Conservation (phyloP, 257 asterid species). For the Catharanthus roseus region DNA sequence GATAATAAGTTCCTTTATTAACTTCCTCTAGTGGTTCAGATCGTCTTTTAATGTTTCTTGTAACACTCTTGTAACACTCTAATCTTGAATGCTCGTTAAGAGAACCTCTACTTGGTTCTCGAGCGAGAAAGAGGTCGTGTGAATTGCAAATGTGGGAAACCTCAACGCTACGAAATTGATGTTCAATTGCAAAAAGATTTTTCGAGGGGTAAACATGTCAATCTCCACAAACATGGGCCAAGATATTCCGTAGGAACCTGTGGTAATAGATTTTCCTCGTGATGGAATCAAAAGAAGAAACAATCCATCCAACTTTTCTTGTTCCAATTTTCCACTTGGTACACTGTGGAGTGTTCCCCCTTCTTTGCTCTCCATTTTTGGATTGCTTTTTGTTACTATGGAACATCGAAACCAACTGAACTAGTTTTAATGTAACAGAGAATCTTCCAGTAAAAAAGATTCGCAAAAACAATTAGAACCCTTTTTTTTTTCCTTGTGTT, state of each 20-base stretch:
- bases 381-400: neutral
- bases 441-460: neutral
- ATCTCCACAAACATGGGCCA: neutral
- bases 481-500: neutral
- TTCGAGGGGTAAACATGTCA: slow-evolving; percentile 15
- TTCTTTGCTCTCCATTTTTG: neutral
- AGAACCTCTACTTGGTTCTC: too few species aligned
- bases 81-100: too few species aligned
- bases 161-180: too few species aligned
- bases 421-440: neutral
- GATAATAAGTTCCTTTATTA: too few species aligned
- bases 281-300: neutral
- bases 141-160: too few species aligned
- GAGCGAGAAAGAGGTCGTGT: too few species aligned
- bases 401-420: neutral
- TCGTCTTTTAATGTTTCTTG: too few species aligned
- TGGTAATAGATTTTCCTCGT: neutral
- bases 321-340: neutral
- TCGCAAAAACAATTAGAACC: neutral
- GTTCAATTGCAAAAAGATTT: neutral
- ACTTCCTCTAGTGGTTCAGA: too few species aligned
- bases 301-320: neutral
- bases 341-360: neutral
- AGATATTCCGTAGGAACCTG: slow-evolving; percentile 10
- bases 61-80: too few species aligned